Base-by-base conservation (phyloP, 257 asterid genomes). In the Rehmannia glutinosa region DNA sequence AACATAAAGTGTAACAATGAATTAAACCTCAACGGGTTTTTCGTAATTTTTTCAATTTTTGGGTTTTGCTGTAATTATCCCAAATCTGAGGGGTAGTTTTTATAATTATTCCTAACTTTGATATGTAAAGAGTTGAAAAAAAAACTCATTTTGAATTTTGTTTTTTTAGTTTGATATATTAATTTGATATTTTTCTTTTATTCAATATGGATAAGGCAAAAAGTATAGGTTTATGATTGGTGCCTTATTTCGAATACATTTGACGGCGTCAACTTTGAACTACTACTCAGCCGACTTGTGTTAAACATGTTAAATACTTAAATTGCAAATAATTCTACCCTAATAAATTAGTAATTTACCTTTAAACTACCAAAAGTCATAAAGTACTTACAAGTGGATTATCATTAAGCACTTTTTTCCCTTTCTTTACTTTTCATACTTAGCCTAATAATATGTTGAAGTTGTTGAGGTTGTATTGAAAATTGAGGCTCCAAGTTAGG, bases 221-320 rank as follows among this genome's bases (percentile, higher is more conserved):
- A 25, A 60, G 32, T 67, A 64, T 64, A 32, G 32, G 55, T 28
- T 28, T 28, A 28, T 28, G 33, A 28, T 27, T 39, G 47, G 45
- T 27, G 55, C 7, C 35, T 11, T 38, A 19, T 11, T 33, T 32
- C 9, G 24, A 23, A 39, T 23, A 21, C 9, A n/a, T 50, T 24
- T 53, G 73, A 55, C 36, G 10, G 2, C 16, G 62, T 58, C 74
- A 35, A 53, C 11, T 21, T 54, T 5, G 12, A 38, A 66, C 17
- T n/a, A 38, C 54, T 2, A 8, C 35, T 27, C 35, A 28, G 75
- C 75, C 69, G 69, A 25, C 69, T 25, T 25, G 38, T 38, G 28
- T 19, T 30, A 70, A 61, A 60, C 75, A 60, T 70, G 75, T 38
- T 6, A 49, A 11, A n/a, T n/a, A n/a, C n/a, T n/a, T n/a, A 55